Base-by-base conservation (phyloP, 108 stramenopile species). In the Discostella stelligeroides region DNA sequence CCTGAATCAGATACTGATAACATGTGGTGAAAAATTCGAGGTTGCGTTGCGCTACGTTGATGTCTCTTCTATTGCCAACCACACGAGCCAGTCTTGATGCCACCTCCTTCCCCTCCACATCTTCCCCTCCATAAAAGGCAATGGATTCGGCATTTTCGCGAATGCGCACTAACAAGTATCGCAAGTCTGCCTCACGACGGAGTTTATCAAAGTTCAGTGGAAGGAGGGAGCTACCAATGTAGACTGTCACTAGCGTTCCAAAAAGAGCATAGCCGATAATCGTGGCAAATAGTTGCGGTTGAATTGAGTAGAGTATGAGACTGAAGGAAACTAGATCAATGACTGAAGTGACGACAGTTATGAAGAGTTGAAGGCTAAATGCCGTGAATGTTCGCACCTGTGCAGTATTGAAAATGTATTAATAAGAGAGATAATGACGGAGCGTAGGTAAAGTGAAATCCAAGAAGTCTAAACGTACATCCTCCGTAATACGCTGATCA, bases 61-160 rank as follows among this genome's bases (percentile, higher is more conserved):
- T 82, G 5, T 91, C 79, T n/a, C 79, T 76, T 24, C 76, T 65
- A 59, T 96, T 98, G 40, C 79, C 85, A 11, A 97, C 70, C 6
- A 95, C 94, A 25, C 62, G 60, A 21, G 76, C 57, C 21, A 98
- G 73, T 38, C 92, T 88, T 14, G 79, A 56, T 30, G 73, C 45
- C 0, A 92, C 73, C 42, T 87, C 88, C 59, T 80, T 73, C 18
- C 82, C 82, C 73, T 98, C 97, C 21, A 91, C 66, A 47, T 84
- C 86, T 81, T 96, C 97, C 17, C 96, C 97, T 29, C 77, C 88
- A 80, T 96, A 97, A 71, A 97, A 97, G 25, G 97, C 98, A 69
- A 98, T 98, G 15, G 88, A 87, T 84, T 98, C 97, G 21, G 97
- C 95, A 70, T 98, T 96, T 78, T 98, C 98, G 27, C 96, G 83